Evolutionary conservation across 1,284 basidiomycete species (phyloP), one percentile per base, ranked within the genome.

Genomic region (Peniophora sp.): DNA sequence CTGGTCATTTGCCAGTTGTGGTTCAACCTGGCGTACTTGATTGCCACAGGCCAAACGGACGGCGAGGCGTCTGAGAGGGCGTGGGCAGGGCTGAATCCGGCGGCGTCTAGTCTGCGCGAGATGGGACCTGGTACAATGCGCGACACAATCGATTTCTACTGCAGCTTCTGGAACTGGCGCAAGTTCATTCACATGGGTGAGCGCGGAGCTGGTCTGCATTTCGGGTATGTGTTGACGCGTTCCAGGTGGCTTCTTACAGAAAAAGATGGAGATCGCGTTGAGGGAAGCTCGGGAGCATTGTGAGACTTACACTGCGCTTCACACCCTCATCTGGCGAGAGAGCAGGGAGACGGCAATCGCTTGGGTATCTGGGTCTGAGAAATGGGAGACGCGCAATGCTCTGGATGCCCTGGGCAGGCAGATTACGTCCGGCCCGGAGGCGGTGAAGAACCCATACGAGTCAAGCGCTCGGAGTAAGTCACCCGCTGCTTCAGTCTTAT

Each of bases 11-110:
- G 56, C 20, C 59, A 61, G 17, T 47, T 49, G 5, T 47, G 47
- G 8, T 62, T 45, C 47, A 62, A 57, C 1, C 49, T 62, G 20
- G 60, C 61, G 45, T 57, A 43, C 43, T 20, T 48, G 14, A 8
- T 24, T 8, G 47, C 50, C 11, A 44, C 44, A 6, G 61, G 45
- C 2, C 44, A 56, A n/a, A 59, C 53, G 3, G 53, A 52, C 41
- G 60, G 60, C 6, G 60, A 62, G 47, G 58, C 50, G 12, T 50
- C 58, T 15, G 60, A 62, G 48, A 24, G 52, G 2, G 51, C 49
- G 1, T 62, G 60, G 60, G 35, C 59, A 0, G 27, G 48, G 6
- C 46, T 56, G 10, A 60, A 62, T 37, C 50, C 47, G 0, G 43
- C 53, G 1, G 49, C 57, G 10, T 36, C 20, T 5, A 51, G 46